Evolutionary conservation across 2,329 filamentous ascomycete species (phyloP).

Genomic region (Fusarium sp.): DNA sequence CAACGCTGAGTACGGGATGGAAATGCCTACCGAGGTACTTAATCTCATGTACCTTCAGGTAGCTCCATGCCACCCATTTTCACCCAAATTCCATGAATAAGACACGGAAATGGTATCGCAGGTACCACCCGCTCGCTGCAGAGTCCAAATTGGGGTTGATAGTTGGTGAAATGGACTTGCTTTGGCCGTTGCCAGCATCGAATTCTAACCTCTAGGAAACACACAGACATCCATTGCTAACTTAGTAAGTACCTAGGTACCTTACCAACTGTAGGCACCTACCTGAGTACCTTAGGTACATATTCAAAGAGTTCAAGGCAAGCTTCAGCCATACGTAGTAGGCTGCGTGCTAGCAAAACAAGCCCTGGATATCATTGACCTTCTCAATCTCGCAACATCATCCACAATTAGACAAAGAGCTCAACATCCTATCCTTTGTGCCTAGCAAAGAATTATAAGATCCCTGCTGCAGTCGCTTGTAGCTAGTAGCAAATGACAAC

Average conservation of each 20-base stretch:
- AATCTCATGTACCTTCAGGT: constrained; percentile 16
- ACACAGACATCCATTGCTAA: not conserved
- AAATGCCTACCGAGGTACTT: constrained; percentile 11
- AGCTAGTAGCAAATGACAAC: not conserved
- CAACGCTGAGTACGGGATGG: not conserved
- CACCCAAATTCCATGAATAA: not conserved
- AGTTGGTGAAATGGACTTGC: constrained; percentile 3
- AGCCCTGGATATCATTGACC: not conserved
- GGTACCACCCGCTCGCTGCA: constrained; percentile 22
- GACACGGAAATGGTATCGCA: constrained; percentile 26
- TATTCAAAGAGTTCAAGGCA: constrained; percentile 1
- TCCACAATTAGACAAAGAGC: constrained; percentile 7
- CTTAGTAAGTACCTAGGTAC: too few relatives aligned
- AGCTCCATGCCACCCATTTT: constrained; percentile 18
- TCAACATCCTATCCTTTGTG: constrained; percentile 5
- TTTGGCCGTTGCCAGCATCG: constrained; percentile 8
- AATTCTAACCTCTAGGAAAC: constrained; percentile 6
- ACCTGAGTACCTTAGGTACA: too few relatives aligned
- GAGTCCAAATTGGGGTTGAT: constrained; percentile 3
- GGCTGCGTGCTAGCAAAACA: not conserved
- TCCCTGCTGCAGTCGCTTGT: constrained; percentile 14
- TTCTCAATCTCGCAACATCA: constrained; percentile 1
- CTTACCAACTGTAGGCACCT: too few relatives aligned
- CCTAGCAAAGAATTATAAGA: constrained; percentile 10
- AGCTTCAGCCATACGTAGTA: not conserved